Base-by-base conservation (phyloP, 2,329 filamentous ascomycete genomes). In the Dothideomycetidae sp. region DNA sequence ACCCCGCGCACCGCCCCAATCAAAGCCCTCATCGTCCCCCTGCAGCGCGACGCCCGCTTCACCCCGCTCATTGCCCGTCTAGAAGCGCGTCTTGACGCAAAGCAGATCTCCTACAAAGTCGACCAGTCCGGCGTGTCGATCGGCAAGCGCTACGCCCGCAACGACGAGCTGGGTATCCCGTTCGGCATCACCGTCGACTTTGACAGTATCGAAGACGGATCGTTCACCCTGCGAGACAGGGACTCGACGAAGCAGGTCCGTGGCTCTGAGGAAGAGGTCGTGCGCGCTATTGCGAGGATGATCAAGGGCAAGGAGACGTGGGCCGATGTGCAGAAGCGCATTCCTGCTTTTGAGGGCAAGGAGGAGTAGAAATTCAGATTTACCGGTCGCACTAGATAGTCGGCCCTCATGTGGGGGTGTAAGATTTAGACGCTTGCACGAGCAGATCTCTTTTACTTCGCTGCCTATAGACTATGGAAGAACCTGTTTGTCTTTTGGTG, bases 161-260 rank as follows among this genome's bases (percentile, higher is more conserved):
- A 94, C 57, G 88, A 96, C 59, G 88, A 96, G 64, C 73, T 94
- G 42, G 90, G 88, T 52, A 96, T 90, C 31, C 84, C 88, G 5
- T 78, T 94, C 46, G 88, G 85, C 55, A 78, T 96, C 59, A 96
- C 88, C 0, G 74, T 96, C 42, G 88, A 96, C 60, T 96, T 94
- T 71, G 83, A 96, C 67, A 92, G 83, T 33, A 66, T 93, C 48
- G 76, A 93, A 61, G 85, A 94, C 57, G 74, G 74, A 55, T 81
- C 80, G 5, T 73, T 92, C 54, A 96, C 88, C 1, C 72, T 96
- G 46, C 71, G 88, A 54, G 88, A 96, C 58, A 78, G 85, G 46
- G 90, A 96, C 63, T 80, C 78, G 29, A 94, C 83, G 37, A 81
- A 77, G 57, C 88, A 96, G 64, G 85, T 96, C 41, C 79, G 90